Percentiles rank a stretch among this genome's conserved stretches.
Conservation (phyloP, 805 yeast genomes). For the Cyberlindnera xylosilytica region DNA sequence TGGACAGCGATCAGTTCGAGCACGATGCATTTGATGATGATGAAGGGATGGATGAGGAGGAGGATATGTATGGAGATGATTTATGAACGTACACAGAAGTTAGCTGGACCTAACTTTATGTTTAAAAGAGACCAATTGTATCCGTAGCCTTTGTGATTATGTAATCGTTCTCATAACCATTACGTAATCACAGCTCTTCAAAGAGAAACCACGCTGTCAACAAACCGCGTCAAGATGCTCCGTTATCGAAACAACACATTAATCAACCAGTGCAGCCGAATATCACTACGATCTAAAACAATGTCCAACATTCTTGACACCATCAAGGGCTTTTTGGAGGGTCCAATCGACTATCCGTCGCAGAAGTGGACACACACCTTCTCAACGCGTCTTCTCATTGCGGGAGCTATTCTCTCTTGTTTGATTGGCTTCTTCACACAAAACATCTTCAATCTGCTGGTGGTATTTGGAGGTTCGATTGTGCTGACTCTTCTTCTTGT, state of each 20-base stretch:
- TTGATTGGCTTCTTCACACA: constrained; percentile 14
- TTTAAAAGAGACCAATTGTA: too few species aligned
- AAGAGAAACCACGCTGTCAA: too few species aligned
- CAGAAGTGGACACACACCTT: constrained; percentile 13
- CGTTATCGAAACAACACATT: too few species aligned
- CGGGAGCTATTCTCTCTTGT: constrained; percentile 13
- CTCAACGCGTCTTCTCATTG: constrained; percentile 4
- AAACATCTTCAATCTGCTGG: constrained; percentile 3
- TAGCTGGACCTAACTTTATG: too few species aligned
- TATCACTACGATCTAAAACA: too few species aligned
- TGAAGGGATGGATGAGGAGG: constrained; percentile 14
- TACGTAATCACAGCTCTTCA: too few species aligned
- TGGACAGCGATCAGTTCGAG: not conserved
- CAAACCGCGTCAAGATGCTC: too few species aligned
- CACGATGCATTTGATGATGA: constrained; percentile 6
- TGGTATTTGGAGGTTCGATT: constrained; percentile 1
- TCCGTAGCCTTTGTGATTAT: too few species aligned
- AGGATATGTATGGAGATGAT: constrained; percentile 6
- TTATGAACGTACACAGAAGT: constrained; percentile 2
- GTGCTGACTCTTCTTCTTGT: constrained; percentile 9
- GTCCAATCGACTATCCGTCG: constrained; percentile 20
- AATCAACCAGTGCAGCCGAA: too few species aligned
- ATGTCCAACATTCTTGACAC: not conserved
- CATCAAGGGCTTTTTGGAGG: constrained; percentile 13
- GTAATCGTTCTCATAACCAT: too few species aligned